Base-by-base conservation (phyloP, 1,284 basidiomycete genomes). In the Agroathelia rolfsii region DNA sequence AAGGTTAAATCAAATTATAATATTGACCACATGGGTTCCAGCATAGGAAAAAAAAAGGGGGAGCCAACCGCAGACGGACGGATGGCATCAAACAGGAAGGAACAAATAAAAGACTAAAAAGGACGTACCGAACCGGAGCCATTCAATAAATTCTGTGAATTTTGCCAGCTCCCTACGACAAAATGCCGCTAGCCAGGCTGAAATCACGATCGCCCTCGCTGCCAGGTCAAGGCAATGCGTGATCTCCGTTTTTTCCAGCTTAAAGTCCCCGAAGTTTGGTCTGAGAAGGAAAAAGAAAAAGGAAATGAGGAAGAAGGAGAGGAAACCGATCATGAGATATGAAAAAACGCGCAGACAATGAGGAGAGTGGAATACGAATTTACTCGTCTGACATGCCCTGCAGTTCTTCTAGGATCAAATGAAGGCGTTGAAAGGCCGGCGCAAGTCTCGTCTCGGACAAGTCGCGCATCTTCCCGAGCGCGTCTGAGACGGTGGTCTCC, bases 101-200 rank as follows among this genome's bases (percentile, higher is more conserved):
- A 30, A 36, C 20, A 31, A 24, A 22, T 25, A 14, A 29, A n/a
- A 36, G 11, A 19, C 38, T 35, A 31, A 40, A 36, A 35, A 37
- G 28, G 29, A 53, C 64, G 46, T 51, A 83, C 84, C 84, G 50
- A 68, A 75, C 41, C 75, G 68, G 39, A 87, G 56, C 73, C 83
- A 87, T n/a, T 61, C 61, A 38, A 84, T 72, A 48, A 87, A 87
- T 42, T 86, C 76, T 43, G 65, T 72, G 60, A 86, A 86, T 30
- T 72, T 69, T 36, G 61, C 59, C 15, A 81, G 60, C 49, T 87
- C 82, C 45, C 60, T 66, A 38, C 79, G 71, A 24, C 77, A 69
- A 30, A 67, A 58, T 32, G 71, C 60, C 9, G 77, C 72, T 17
- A 87, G 61, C 79, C 78, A 85, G 14, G 64, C 71, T 18, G 72